Conservation (phyloP, 1,139 yeast species). For the Saccharomyces hybrid region DNA sequence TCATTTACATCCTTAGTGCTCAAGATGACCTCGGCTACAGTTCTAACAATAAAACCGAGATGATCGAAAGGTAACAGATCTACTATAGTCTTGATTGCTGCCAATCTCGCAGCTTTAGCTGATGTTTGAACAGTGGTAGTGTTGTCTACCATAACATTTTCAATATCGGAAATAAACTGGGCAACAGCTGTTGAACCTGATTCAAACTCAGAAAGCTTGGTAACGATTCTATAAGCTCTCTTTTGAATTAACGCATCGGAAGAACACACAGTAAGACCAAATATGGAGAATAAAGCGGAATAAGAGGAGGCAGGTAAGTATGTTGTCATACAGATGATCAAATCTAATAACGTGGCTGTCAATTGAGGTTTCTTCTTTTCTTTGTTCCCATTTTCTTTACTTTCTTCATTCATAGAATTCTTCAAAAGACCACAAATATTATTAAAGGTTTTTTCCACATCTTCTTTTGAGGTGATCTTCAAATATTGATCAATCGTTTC, state of each 20-base stretch:
- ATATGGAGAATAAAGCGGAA: conserved; percentile 68
- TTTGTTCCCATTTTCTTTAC: conserved; percentile 25
- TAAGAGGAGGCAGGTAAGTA: conserved; percentile 68
- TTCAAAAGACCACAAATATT: conserved; percentile 76
- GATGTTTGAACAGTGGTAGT: conserved; percentile 58
- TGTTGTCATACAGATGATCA: conserved; percentile 78
- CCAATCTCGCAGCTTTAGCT: conserved; percentile 74
- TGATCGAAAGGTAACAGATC: conserved; percentile 54
- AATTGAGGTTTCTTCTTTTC: conserved; percentile 38
- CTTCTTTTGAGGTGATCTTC: conserved; percentile 58
- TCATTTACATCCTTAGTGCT: conserved; percentile 93
- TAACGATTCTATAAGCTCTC: conserved; percentile 76
- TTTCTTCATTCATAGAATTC: conserved; percentile 63
- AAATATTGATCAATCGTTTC: conserved; percentile 81
- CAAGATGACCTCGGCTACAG: conserved; percentile 79
- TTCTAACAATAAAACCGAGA: conserved; percentile 69
- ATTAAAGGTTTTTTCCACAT: conserved; percentile 68
- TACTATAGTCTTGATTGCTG: conserved; percentile 55
- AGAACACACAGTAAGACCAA: conserved; percentile 56
- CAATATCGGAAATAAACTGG: conserved; percentile 50
- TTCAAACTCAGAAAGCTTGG: conserved; percentile 62
- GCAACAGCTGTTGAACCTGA: conserved; percentile 49
- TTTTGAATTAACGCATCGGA: conserved; percentile 71
- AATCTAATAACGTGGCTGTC: conserved; percentile 83
- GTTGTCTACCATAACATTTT: conserved; percentile 50